Base-by-base conservation (phyloP, 805 yeast genomes). In the Wickerhamiella siamensis region DNA sequence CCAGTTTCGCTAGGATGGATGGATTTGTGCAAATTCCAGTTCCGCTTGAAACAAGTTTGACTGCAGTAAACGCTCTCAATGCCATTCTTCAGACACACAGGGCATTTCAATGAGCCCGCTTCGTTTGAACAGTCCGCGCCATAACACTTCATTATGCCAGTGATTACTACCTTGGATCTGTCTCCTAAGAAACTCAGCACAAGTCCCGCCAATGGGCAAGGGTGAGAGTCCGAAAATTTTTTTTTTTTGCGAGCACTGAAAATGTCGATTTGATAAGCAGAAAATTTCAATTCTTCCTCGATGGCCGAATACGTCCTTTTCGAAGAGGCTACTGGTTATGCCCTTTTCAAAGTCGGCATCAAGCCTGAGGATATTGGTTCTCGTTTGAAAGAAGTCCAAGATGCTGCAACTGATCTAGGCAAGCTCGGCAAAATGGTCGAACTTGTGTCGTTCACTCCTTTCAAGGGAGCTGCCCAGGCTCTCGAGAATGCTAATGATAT, bases 391-490 rank as follows among this genome's bases (percentile, higher is more conserved):
- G 98, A 91, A 65, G 97, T 91, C 35, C 97, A 91, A 69, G 77
- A 77, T 53, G 87, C 94, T 46, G 72, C 84, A 47, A 77, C 72
- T 53, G 97, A 91, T 57, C 74, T 91, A 51, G 79, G 78, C 48
- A 72, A 77, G 60, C 87, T 91, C 61, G 82, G 95, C 56, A 91
- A 91, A 68, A 70, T 88, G 70, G 78, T 91, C 53, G 94, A 87
- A 65, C 74, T 91, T 43, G 93, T 83, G 21, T 82, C 95, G 14
- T 91, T 91, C 66, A 94, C 95, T 46, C 98, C 98, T 39, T 91
- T 91, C 74, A 87, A 91, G 66, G 96, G 96, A 57, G 98, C 98
- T 47, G 97, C 98, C 41, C 97, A 91, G 66, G 98, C 98, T 47
- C 75, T 91, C 58, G 97, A 88, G 66, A 91, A 91, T 61, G 96